Base-by-base conservation (phyloP, 192 early-diverging fungal genomes). In the Lobosporangium transversale region DNA sequence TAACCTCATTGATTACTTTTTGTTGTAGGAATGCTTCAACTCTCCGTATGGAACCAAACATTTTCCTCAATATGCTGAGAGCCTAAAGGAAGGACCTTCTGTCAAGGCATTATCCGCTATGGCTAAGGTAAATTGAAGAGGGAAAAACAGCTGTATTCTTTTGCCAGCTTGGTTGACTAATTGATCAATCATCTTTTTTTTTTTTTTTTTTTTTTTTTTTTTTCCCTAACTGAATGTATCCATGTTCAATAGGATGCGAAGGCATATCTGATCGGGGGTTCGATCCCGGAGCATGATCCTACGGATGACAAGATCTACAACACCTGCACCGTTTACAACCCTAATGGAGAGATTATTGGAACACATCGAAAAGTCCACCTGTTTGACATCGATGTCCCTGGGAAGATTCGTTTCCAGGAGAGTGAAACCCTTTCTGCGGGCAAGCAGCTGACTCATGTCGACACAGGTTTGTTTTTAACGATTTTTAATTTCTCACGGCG, bases 321-420 rank as follows among this genome's bases (percentile, higher is more conserved):
- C 75, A 95, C 94, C 4, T 90, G 90, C 47, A 92, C 93, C 2
- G 85, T 94, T 10, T 96, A 89, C 79, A 76, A 87, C 52, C 94
- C 93, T 1, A 65, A 81, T 44, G 85, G 91, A 32, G 62, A 80
- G 10, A 73, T 90, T 27, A 68, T 92, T 62, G 89, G 86, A 3
- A 86, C 66, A 45, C 92, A 93, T 80, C 83, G 89, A 53, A 94
- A 96, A 80, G 86, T 95, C 14, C 96, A 99, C 63, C 82, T 99
- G 57, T 99, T 99, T 80, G 95, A 99, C 76, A 97, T 99, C 62
- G 90, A 97, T 80, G 86, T 99, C 45, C 96, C 96, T 10, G 94
- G 93, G 32, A 92, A 92, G 70, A 97, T 97, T 48, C 83, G 82
- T 15, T 99, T 99, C 80, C 86, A 94, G 79, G 91, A 99, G 78